These are phyloP conservation scores for Aplosporella prunicola DNA, from an alignment of 2,329 filamentous ascomycete species.

Conservation along the genomic window DNA sequence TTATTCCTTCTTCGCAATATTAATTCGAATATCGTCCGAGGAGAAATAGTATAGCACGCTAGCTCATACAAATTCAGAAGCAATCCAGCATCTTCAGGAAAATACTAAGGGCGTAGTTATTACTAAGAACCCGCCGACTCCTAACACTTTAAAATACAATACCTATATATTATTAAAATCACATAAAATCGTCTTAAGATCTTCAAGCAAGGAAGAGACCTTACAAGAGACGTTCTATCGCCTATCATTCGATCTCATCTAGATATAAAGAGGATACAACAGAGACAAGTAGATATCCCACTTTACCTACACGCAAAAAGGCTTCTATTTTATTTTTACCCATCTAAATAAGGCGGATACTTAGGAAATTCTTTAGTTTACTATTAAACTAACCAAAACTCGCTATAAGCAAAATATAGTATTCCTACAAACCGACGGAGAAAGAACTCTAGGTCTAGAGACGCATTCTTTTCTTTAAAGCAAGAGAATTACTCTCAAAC, in stretches of 20 bases:
- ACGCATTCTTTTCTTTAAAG: background rate
- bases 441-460: background rate
- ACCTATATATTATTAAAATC: background rate
- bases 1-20: background rate
- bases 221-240: background rate
- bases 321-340: background rate
- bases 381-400: background rate
- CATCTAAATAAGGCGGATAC: background rate
- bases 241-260: background rate
- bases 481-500: background rate
- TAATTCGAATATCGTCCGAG: background rate
- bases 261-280: background rate
- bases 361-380: background rate
- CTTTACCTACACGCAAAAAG: background rate
- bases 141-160: background rate
- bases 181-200: background rate
- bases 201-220: background rate
- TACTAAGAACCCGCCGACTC: background rate
- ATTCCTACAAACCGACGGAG: background rate
- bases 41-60: background rate
- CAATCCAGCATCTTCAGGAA: background rate
- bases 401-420: background rate
- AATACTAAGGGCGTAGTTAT: background rate
- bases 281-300: slow-evolving; percentile 1
- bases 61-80: background rate